These are phyloP conservation scores for Ascocoryne sarcoides DNA, from an alignment of 2,329 filamentous ascomycete genomes.

Conservation along the genomic window DNA sequence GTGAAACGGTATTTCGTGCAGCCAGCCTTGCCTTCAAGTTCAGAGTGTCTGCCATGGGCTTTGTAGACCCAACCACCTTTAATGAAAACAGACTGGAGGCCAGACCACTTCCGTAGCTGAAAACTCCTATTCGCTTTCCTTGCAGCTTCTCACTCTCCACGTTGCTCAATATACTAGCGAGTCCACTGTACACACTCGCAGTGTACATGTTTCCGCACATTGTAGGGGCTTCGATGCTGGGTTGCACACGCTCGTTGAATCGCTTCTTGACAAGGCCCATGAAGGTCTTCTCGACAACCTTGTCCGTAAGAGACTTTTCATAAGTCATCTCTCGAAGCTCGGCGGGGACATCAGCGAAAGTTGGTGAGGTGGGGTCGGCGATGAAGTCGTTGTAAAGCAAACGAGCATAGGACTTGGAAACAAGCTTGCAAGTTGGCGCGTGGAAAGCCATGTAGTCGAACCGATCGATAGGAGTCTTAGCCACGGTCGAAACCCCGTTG, in stretches of 20 bases:
- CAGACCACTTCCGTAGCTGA: constrained; percentile 67
- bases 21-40: constrained; percentile 62
- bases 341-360: constrained; percentile 65
- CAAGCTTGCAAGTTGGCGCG: constrained; percentile 78
- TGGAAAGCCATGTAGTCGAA: constrained; percentile 83
- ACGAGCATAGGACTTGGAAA: constrained; percentile 76
- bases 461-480: constrained; percentile 62
- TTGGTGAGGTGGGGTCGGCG: constrained; percentile 53
- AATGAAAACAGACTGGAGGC: constrained; percentile 61
- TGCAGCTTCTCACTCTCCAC: constrained; percentile 47
- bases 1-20: constrained; percentile 55
- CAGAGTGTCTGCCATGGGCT: constrained; percentile 56
- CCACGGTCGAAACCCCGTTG: constrained; percentile 17
- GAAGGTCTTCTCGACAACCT: constrained; percentile 79
- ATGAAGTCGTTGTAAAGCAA: constrained; percentile 83
- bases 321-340: constrained; percentile 75
- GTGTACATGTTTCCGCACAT: constrained; percentile 61
- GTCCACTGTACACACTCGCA: constrained; percentile 48
- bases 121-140: constrained; percentile 47
- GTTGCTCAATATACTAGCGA: constrained; percentile 45
- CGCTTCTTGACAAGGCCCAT: constrained; percentile 78
- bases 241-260: constrained; percentile 68
- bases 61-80: constrained; percentile 63
- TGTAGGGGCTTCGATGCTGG: constrained; percentile 66
- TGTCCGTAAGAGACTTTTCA: constrained; percentile 70